Evolutionary conservation across 805 yeast species (phyloP).

Genomic region (Candida yuanshanica): DNA sequence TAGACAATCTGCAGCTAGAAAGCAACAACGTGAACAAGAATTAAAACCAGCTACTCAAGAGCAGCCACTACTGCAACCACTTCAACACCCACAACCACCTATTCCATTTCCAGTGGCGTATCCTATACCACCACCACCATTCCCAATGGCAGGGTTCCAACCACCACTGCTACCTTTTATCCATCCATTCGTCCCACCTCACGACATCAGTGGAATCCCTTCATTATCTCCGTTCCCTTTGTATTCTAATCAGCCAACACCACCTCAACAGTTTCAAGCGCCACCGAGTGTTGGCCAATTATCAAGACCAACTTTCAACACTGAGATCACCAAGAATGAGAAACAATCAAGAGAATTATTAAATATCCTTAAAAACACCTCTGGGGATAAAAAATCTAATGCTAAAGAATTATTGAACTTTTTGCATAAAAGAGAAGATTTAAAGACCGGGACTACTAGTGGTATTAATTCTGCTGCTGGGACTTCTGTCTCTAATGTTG

Average conservation of each 20-base stretch:
- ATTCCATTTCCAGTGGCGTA: constrained; percentile 7
- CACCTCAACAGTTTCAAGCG: constrained; percentile 11
- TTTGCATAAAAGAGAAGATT: constrained; percentile 4
- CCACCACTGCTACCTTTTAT: constrained; percentile 5
- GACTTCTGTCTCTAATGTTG: background rate
- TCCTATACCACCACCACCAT: constrained; percentile 5
- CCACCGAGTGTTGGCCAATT: constrained; percentile 37
- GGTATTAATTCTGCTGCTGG: constrained; percentile 4
- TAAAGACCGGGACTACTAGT: background rate
- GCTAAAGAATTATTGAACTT: constrained; percentile 13
- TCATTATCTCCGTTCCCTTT: constrained; percentile 3
- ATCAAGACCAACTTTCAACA: constrained; percentile 30
- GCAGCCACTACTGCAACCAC: no score
- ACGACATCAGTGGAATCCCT: constrained; percentile 1
- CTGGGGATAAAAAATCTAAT: constrained; percentile 5
- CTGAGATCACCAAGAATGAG: constrained; percentile 19
- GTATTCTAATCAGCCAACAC: constrained; percentile 10
- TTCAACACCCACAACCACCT: constrained; percentile 1
- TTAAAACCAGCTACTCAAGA: constrained; percentile 3
- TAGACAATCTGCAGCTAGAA: constrained; percentile 37
- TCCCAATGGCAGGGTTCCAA: constrained; percentile 8
- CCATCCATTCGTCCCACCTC: constrained; percentile 3
- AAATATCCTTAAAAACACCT: constrained; percentile 34
- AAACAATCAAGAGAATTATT: constrained; percentile 38
- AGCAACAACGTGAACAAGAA: constrained; percentile 15